phyloP scores from a whole-genome alignment of 768 basidiomycete species.

The Mycena belliarum region DNA sequence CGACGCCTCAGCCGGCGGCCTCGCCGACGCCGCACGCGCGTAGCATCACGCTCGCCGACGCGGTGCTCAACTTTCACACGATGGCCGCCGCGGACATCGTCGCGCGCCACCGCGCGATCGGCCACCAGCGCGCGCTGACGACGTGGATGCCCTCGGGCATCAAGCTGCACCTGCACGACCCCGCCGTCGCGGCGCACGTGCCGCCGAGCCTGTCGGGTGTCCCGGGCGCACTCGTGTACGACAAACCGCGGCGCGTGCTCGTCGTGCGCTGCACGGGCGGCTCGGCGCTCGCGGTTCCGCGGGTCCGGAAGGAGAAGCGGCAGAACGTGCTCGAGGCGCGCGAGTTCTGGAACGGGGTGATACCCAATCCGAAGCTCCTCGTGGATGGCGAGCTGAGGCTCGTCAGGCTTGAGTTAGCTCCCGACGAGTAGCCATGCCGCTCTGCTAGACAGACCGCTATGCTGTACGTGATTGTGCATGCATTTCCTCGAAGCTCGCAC shows the following conservation, averaged over 20 bases:
- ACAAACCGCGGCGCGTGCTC: conserved; percentile 39
- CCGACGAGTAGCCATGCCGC: too few relatives aligned
- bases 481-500: too few relatives aligned
- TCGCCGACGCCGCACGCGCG: conserved; percentile 52
- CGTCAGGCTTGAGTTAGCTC: not conserved
- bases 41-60: conserved; percentile 53
- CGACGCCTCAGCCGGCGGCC: conserved; percentile 46
- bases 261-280: conserved; percentile 56
- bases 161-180: conserved; percentile 43
- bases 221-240: conserved; percentile 37
- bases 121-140: conserved; percentile 56
- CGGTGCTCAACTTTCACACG: conserved; percentile 53
- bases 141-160: conserved; percentile 35
- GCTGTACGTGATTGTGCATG: too few relatives aligned
- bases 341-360: conserved; percentile 80
- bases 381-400: conserved; percentile 16
- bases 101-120: conserved; percentile 60
- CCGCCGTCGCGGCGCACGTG: conserved; percentile 11
- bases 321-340: conserved; percentile 52
- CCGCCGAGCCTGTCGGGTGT: conserved; percentile 14
- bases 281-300: conserved; percentile 52
- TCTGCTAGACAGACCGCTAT: too few relatives aligned
- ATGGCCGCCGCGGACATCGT: conserved; percentile 60
- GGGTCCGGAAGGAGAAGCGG: conserved; percentile 59
- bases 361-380: conserved; percentile 6